These are phyloP conservation scores for Arachis stenosperma DNA, from an alignment of 306 rosid genomes.

Conservation along the genomic window DNA sequence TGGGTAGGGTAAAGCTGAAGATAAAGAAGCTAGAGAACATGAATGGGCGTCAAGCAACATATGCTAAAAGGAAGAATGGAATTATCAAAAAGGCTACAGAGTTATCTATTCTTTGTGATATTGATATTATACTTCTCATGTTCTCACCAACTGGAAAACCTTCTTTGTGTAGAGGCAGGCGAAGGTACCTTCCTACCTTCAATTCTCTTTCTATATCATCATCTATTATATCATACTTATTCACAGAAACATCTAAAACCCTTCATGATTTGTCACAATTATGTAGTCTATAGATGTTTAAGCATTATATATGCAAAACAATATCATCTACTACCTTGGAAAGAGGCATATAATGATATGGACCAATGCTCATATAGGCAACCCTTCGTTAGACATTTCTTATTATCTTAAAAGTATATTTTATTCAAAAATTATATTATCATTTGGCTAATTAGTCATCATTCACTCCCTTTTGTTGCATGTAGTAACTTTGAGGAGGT, in stretches of 20 bases:
- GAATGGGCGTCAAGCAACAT: slow-evolving; percentile 83
- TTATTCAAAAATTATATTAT: background rate
- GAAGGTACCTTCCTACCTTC: slow-evolving; percentile 48
- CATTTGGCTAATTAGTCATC: background rate
- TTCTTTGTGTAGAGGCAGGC: slow-evolving; percentile 68
- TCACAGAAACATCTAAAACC: too few species aligned
- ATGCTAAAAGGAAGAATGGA: slow-evolving; percentile 80
- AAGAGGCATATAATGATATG: too few species aligned
- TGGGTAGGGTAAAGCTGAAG: slow-evolving; percentile 94
- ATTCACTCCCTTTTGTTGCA: slow-evolving; percentile 19
- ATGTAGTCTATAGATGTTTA: too few species aligned
- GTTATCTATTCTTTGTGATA: slow-evolving; percentile 80
- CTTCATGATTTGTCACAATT: too few species aligned
- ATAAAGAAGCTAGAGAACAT: slow-evolving; percentile 82
- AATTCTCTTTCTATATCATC: too few species aligned
- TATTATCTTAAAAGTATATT: background rate
- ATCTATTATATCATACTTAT: too few species aligned
- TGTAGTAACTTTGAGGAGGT: slow-evolving; percentile 70
- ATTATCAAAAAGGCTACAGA: slow-evolving; percentile 89
- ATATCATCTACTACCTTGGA: too few species aligned
- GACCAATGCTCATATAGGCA: too few species aligned
- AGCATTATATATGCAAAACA: too few species aligned
- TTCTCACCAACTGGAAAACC: slow-evolving; percentile 92
- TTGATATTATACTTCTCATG: slow-evolving; percentile 94
- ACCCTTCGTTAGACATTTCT: background rate